These are phyloP conservation scores for Oryza meyeriana DNA, from an alignment of 176 grass and related monocot species.

Conservation along the genomic window DNA sequence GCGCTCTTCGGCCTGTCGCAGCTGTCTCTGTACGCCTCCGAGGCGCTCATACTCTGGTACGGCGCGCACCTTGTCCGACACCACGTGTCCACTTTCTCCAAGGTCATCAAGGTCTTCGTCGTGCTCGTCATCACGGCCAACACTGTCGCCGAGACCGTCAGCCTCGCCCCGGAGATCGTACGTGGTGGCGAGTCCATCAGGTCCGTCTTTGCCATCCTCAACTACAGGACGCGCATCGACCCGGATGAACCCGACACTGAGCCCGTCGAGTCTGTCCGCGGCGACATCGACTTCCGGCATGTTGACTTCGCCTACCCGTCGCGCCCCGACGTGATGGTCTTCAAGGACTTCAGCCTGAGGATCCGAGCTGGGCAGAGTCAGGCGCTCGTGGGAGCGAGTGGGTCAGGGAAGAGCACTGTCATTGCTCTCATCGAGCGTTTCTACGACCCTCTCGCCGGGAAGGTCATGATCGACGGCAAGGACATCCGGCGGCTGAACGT, in stretches of 20 bases:
- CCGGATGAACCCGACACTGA: conserved; percentile 74
- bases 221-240: conserved; percentile 58
- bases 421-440: conserved; percentile 75
- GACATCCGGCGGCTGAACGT: conserved; percentile 73
- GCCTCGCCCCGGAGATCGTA: conserved; percentile 76
- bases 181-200: conserved; percentile 89
- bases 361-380: conserved; percentile 66
- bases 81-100: conserved; percentile 81
- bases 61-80: conserved; percentile 68
- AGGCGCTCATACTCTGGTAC: conserved; percentile 90
- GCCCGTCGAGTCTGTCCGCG: conserved; percentile 47
- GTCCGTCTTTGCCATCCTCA: conserved; percentile 74
- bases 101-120: conserved; percentile 95
- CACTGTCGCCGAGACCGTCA: conserved; percentile 89
- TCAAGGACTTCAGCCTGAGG: conserved; percentile 70
- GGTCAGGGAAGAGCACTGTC: conserved; percentile 75
- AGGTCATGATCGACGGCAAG: conserved; percentile 78
- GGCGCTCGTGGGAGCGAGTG: conserved; percentile 68
- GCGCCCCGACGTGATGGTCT: conserved; percentile 65
- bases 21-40: conserved; percentile 71
- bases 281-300: conserved; percentile 71
- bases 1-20: conserved; percentile 70
- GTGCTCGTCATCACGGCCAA: conserved; percentile 90
- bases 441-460: conserved; percentile 80
- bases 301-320: conserved; percentile 83